phyloP scores from a whole-genome alignment of 371 early-diverging fungal species.

The Mucor plumbeus region DNA sequence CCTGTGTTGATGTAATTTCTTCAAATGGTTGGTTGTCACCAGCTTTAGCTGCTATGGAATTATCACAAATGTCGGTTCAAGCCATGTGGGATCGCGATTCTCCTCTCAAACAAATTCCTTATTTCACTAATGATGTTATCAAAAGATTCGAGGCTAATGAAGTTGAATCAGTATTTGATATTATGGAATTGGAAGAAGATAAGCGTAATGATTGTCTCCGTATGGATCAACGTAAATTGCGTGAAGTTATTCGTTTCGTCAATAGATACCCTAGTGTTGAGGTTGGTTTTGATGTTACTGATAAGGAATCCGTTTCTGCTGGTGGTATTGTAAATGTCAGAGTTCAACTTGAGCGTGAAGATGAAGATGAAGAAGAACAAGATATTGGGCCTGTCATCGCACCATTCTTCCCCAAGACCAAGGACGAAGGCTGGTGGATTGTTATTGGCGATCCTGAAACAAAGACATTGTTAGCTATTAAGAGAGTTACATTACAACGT shows the following conservation, averaged over 20 bases:
- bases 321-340: conserved; percentile 68
- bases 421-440: conserved; percentile 98
- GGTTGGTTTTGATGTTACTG: conserved; percentile 73
- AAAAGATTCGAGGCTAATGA: conserved; percentile 66
- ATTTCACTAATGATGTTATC: conserved; percentile 74
- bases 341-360: conserved; percentile 83
- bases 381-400: conserved; percentile 81
- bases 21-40: conserved; percentile 92
- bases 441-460: conserved; percentile 84
- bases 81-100: conserved; percentile 96
- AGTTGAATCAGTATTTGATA: conserved; percentile 90
- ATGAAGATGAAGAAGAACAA: conserved; percentile 69
- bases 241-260: conserved; percentile 85
- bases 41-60: conserved; percentile 92
- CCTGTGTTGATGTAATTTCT: conserved; percentile 94
- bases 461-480: conserved; percentile 88
- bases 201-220: conserved; percentile 75
- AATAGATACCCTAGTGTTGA: conserved; percentile 96
- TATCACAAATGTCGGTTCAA: conserved; percentile 96
- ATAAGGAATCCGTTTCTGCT: conserved; percentile 62
- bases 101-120: conserved; percentile 91
- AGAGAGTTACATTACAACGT: conserved; percentile 81
- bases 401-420: conserved; percentile 89
- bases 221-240: conserved; percentile 68
- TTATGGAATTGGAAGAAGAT: conserved; percentile 92